These are phyloP conservation scores for Pseudomassariella vexata DNA, from an alignment of 2,329 filamentous ascomycete species.

Conservation along the genomic window DNA sequence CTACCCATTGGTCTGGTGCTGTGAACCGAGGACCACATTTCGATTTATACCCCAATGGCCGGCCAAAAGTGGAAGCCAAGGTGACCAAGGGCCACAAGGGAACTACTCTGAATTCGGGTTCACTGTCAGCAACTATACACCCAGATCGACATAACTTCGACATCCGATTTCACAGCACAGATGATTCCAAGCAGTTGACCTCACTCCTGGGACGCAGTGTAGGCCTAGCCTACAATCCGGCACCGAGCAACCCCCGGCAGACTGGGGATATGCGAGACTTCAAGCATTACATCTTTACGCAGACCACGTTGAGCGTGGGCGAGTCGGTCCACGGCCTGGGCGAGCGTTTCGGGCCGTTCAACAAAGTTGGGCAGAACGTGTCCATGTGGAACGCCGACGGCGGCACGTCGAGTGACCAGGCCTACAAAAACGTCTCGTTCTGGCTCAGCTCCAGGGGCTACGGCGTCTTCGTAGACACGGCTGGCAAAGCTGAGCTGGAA, in stretches of 20 bases:
- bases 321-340: slow-evolving; percentile 71
- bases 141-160: slow-evolving; percentile 45
- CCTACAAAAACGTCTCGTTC: slow-evolving; percentile 68
- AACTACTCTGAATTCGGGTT: slow-evolving; percentile 45
- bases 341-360: slow-evolving; percentile 70
- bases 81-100: slow-evolving; percentile 35
- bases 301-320: slow-evolving; percentile 47
- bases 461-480: slow-evolving; percentile 68
- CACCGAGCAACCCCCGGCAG: slow-evolving; percentile 45
- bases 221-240: slow-evolving; percentile 50
- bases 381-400: slow-evolving; percentile 60
- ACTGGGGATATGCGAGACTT: slow-evolving; percentile 47
- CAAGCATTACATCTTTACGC: slow-evolving; percentile 51
- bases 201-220: slow-evolving; percentile 49
- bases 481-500: slow-evolving; percentile 65
- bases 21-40: slow-evolving; percentile 48
- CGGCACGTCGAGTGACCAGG: slow-evolving; percentile 63
- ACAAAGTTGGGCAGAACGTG: slow-evolving; percentile 68
- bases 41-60: slow-evolving; percentile 49
- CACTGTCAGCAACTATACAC: slow-evolving; percentile 45
- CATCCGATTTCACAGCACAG: slow-evolving; percentile 47
- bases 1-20: slow-evolving; percentile 52
- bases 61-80: slow-evolving; percentile 31
- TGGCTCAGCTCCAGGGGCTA: slow-evolving; percentile 70
- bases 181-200: slow-evolving; percentile 45